Evolutionary conservation across 306 rosid species (phyloP), one percentile per base, ranked within the genome.

Genomic region (Astragalus membranaceus): DNA sequence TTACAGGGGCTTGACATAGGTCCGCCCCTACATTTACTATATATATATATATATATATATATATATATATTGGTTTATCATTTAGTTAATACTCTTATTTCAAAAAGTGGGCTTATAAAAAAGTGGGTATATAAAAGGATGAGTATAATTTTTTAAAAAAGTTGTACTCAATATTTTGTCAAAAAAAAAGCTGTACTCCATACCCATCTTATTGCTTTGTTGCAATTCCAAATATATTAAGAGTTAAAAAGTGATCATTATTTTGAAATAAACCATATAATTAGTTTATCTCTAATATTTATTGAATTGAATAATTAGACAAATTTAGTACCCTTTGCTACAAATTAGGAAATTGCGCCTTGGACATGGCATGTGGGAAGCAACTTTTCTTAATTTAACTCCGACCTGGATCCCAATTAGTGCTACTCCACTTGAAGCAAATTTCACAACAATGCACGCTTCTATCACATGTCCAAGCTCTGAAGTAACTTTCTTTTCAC

Each of bases 371-470:
- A 70, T 57, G 74, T 42, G 66, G 12, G 53, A 59, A 23, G 67
- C 58, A 71, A 65, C 70, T 80, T 59, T 26, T 60, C 55, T 35
- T 50, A 41, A 8, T 50, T 60, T 76, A 65, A 66, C 35, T 37
- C 23, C 43, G 15, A 59, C 30, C 5, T 51, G 72, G 56, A 52
- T 80, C 57, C 72, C 72, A 66, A 69, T 30, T 20, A 71, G 78
- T 70, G 71, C 60, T 80, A 2, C 75, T 26, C 81, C 75, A 66
- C 79, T 59, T 36, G 14, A 4, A 59, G 39, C 50, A 76, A 65
- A 3, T 43, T 62, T 51, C 69, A 43, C 13, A 49, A 35, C 50
- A 70, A 35, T 52, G 32, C 26, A 75, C 26, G 58, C 4, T 44
- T 35, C 51, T 77, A 23, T 71, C 47, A 47, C 76, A 39, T 75